Evolutionary conservation across 2,329 filamentous ascomycete genomes (phyloP).

Genomic region (Shiraia sp.): DNA sequence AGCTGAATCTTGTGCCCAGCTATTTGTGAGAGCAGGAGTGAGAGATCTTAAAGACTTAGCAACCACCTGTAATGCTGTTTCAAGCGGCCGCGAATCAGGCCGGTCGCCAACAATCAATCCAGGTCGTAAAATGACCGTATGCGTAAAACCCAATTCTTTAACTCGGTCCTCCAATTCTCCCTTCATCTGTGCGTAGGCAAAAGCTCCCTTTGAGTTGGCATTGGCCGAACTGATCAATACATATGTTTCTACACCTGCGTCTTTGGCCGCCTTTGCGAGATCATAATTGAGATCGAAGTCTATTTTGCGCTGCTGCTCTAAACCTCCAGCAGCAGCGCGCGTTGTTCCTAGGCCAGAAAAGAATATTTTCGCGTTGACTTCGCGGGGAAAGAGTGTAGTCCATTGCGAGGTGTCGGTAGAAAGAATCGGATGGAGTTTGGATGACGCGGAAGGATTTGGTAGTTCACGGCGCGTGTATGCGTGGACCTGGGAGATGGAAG

Average conservation of each 20-base stretch:
- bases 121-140: constrained; percentile 73
- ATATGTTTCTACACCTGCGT: constrained; percentile 71
- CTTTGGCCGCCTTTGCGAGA: constrained; percentile 74
- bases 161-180: constrained; percentile 81
- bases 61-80: constrained; percentile 60
- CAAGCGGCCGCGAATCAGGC: constrained; percentile 62
- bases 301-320: constrained; percentile 82
- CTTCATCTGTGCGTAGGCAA: constrained; percentile 75
- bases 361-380: constrained; percentile 66
- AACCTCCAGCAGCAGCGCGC: constrained; percentile 70
- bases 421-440: constrained; percentile 69
- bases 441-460: constrained; percentile 50
- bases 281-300: constrained; percentile 86
- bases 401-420: constrained; percentile 70
- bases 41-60: constrained; percentile 59
- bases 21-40: constrained; percentile 58
- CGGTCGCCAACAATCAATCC: constrained; percentile 76
- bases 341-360: constrained; percentile 84
- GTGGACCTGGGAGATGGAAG: constrained; percentile 58
- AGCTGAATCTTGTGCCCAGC: constrained; percentile 72
- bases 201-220: constrained; percentile 54
- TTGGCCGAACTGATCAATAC: constrained; percentile 71
- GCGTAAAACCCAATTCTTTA: constrained; percentile 72
- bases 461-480: constrained; percentile 71
- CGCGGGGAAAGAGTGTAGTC: constrained; percentile 61